Base-by-base conservation (phyloP, 768 basidiomycete genomes). In the Clathrus columnatus region DNA sequence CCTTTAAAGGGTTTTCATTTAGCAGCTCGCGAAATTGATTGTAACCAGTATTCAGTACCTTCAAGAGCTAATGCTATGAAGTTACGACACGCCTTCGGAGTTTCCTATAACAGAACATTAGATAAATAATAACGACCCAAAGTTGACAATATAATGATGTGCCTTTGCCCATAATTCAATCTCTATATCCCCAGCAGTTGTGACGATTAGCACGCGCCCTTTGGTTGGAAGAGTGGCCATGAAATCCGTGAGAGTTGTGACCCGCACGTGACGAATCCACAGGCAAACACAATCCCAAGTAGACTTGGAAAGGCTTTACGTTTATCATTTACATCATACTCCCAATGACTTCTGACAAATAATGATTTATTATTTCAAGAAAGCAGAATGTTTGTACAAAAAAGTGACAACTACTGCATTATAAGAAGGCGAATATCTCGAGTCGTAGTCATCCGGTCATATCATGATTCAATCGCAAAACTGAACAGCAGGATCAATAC, bases 111-210 rank as follows among this genome's bases (percentile, higher is more conserved):
- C 58, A 45, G 58, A 20, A 23, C 30, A 16, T 16, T 49, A 47
- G 29, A 20, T 20, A 21, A 26, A 24, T 44, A 24, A 7, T 48
- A 27, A 14, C 44, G 18, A 56, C 26, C 23, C 18, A n/a, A 57
- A 20, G 32, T 32, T 16, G 10, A 18, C 16, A 5, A 4, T 16
- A 42, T 26, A 6, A 7, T 58, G 67, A 21, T 58, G 21, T n/a
- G 87, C 89, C 75, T 91, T 95, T 16, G 91, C 82, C 92, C 91
- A 97, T 51, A 95, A 73, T 64, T 96, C 93, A 23, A 96, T 83
- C 62, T 95, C 85, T 21, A 87, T 77, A 71, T 94, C 84, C 18
- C 73, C 93, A 11, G 77, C 86, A 0, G 91, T 94, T 0, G 93
- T 96, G 50, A 91, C 83, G 50, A 97, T 72, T 36, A 95, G 82